Conservation (phyloP, 305 asterid genomes). For the Rubia tinctorum region DNA sequence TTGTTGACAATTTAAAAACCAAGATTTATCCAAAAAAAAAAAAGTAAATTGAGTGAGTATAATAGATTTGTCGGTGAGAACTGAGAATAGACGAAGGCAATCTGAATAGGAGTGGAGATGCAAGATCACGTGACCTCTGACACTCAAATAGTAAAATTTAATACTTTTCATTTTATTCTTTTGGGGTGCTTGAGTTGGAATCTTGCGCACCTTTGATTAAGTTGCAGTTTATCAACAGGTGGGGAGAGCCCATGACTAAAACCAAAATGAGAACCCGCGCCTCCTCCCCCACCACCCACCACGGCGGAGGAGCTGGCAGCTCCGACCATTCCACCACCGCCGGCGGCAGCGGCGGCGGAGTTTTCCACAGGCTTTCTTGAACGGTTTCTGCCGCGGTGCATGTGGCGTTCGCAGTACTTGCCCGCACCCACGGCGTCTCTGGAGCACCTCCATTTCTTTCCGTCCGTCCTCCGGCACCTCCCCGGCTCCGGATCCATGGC, state of each 20-base stretch:
- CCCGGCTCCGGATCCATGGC: conserved; percentile 99
- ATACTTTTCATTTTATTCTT: conserved; percentile 5
- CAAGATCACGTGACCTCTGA: conserved; percentile 1
- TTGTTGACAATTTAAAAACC: too few species aligned
- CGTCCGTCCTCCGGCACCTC: conserved; percentile 93
- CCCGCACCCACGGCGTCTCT: conserved; percentile 82
- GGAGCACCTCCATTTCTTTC: conserved; percentile 98
- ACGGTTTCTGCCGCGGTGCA: conserved; percentile 90
- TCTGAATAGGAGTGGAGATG: not conserved
- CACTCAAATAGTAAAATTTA: not conserved
- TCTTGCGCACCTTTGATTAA: conserved; percentile 51
- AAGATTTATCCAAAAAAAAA: not conserved
- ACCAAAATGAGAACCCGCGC: conserved; percentile 33
- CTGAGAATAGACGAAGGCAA: not conserved
- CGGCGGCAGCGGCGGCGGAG: conserved; percentile 35
- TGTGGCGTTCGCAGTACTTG: conserved; percentile 88
- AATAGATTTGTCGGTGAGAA: not conserved
- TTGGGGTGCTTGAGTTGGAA: not conserved
- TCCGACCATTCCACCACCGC: conserved; percentile 23
- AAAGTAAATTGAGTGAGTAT: not conserved
- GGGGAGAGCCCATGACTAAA: conserved; percentile 48
- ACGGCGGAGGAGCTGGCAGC: conserved; percentile 22
- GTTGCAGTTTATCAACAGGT: conserved; percentile 58
- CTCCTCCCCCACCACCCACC: conserved; percentile 6
- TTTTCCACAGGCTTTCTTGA: conserved; percentile 99